Base-by-base conservation (phyloP, 2,329 filamentous ascomycete genomes). In the Teratosphaeria destructans region DNA sequence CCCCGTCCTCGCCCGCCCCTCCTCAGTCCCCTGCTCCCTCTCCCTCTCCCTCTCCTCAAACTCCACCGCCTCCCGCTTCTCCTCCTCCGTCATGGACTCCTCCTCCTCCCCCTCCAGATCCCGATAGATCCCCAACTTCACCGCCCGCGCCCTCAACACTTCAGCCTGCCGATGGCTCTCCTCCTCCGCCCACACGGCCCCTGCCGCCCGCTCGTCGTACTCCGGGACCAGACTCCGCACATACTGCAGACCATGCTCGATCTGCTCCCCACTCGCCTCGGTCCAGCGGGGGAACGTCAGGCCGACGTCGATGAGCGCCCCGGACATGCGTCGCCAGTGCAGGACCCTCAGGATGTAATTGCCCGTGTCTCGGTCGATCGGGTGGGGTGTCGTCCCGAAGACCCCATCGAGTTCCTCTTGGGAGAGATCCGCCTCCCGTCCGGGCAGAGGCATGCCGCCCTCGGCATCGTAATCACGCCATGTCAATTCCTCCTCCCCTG, bases 401-500 rank as follows among this genome's bases (percentile, higher is more conserved):
- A 74, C 67, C 32, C 59, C 60, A 47, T 68, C 62, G 56, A 74
- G 66, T 53, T 71, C 62, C 0, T 62, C 39, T 37, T 67, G 63
- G 7, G 58, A 62, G 5, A 67, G 65, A 23, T 49, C 16, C 8
- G 43, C 6, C 54, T 72, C 71, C 59, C 69, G 68, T n/a, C 62
- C 58, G 2, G 67, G 67, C 16, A 74, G 58, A 23, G 72, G 72
- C 65, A 74, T 71, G 26, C 72, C 72, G 6, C 69, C 70, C 49
- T 64, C 67, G 16, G 71, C 70, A 56, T 72, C 71, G 61, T 73
- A 74, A 63, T 74, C 70, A 52, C 71, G 68, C 72, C 72, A 74
- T 68, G 72, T 71, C 39, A 70, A 59, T 37, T 52, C 56, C 23
- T 62, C 62, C 14, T 55, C 58, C 34, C 60, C 57, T 23, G 62